phyloP scores from a whole-genome alignment of 1,284 basidiomycete species.

The Sporisorium reilianum region DNA sequence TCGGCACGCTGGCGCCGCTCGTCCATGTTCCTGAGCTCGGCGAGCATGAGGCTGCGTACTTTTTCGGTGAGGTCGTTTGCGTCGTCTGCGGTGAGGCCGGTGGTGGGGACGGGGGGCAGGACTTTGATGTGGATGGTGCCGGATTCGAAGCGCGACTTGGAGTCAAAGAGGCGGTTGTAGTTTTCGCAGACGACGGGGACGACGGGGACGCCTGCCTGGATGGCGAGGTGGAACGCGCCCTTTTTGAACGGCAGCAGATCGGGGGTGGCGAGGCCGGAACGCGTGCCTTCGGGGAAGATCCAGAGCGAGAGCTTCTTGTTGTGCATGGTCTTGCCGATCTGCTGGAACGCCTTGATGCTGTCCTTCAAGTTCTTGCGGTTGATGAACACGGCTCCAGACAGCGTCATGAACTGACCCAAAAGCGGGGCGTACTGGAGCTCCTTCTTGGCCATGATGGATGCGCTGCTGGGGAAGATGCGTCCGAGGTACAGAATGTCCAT shows the following conservation, averaged over 20 bases:
- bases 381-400: slow-evolving; percentile 93
- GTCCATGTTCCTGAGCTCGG: slow-evolving; percentile 54
- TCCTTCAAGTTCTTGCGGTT: slow-evolving; percentile 83
- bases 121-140: slow-evolving; percentile 72
- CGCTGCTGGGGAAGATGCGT: slow-evolving; percentile 83
- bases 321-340: slow-evolving; percentile 87
- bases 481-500: slow-evolving; percentile 76
- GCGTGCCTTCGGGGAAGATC: slow-evolving; percentile 70
- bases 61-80: slow-evolving; percentile 76
- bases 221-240: slow-evolving; percentile 95
- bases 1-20: slow-evolving; percentile 30
- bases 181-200: slow-evolving; percentile 94
- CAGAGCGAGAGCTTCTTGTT: slow-evolving; percentile 72
- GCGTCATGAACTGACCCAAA: slow-evolving; percentile 88
- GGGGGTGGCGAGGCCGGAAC: slow-evolving; percentile 70
- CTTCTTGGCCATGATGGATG: slow-evolving; percentile 93
- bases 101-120: slow-evolving; percentile 80
- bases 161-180: slow-evolving; percentile 84
- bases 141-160: slow-evolving; percentile 78
- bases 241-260: slow-evolving; percentile 88
- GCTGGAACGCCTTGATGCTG: slow-evolving; percentile 81
- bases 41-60: slow-evolving; percentile 71
- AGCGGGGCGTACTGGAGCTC: slow-evolving; percentile 86
- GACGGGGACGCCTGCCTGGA: slow-evolving; percentile 81
- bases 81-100: slow-evolving; percentile 77